A percentile compares a stretch with the other conserved stretches of the same genome.
phyloP scores from a whole-genome alignment of 192 early-diverging fungal genomes.

The Piromyces finnis region DNA sequence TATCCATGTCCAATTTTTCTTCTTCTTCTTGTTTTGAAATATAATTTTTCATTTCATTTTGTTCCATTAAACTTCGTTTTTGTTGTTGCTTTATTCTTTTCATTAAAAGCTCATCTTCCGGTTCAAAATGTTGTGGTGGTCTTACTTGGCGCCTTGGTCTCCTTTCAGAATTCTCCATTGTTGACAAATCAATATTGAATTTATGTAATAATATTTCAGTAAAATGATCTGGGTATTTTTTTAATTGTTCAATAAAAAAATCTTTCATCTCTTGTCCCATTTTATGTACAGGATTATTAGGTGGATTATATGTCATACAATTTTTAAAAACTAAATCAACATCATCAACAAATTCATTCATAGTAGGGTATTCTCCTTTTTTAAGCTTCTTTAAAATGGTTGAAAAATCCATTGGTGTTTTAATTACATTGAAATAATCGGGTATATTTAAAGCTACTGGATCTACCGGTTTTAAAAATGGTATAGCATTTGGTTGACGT shows the following conservation, averaged over 20 bases:
- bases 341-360: slow-evolving; percentile 58
- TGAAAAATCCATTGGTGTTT: slow-evolving; percentile 73
- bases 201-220: neutral
- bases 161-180: neutral
- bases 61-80: neutral
- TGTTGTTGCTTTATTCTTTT: neutral
- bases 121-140: neutral
- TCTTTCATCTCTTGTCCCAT: neutral
- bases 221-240: neutral
- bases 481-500: neutral
- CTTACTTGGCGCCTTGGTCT: neutral
- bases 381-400: slow-evolving; percentile 60
- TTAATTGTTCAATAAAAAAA: neutral
- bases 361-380: slow-evolving; percentile 30
- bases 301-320: slow-evolving; percentile 66
- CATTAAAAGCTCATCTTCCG: neutral
- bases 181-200: neutral
- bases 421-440: slow-evolving; percentile 67
- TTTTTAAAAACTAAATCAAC: slow-evolving; percentile 66
- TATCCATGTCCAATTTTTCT: neutral
- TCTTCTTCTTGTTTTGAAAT: neutral
- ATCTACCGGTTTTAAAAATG: slow-evolving; percentile 72
- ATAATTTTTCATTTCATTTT: neutral
- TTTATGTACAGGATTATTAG: slow-evolving; percentile 17
- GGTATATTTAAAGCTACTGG: slow-evolving; percentile 65